A percentile compares a stretch with the other conserved stretches of the same genome.
Conservation (phyloP, 306 rosid species). For the Trichosanthes cucumerina region DNA sequence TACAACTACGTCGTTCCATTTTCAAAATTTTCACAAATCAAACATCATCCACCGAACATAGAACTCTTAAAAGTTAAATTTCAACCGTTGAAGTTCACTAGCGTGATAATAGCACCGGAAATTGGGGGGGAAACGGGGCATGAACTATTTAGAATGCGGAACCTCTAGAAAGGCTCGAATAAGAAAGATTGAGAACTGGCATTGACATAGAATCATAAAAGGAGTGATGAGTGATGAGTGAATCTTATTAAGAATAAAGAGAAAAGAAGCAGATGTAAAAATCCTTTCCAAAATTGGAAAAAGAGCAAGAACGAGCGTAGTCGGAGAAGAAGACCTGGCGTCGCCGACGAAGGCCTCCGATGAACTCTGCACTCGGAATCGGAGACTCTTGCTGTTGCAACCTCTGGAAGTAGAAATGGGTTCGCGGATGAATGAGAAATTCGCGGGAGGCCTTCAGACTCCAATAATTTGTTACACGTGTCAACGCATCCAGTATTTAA, state of each 20-base stretch:
- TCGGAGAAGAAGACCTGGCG: constrained; percentile 1
- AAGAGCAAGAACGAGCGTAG: background rate
- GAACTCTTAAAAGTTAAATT: background rate
- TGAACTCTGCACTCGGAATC: background rate
- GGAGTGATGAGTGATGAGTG: background rate
- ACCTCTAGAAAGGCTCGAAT: background rate
- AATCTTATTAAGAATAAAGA: background rate
- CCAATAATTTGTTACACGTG: background rate
- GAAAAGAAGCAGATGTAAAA: background rate
- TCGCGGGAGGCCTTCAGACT: background rate
- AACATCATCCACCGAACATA: background rate
- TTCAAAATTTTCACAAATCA: background rate
- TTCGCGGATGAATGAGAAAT: too few relatives aligned
- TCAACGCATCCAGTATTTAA: background rate
- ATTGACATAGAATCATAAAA: background rate
- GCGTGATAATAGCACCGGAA: background rate
- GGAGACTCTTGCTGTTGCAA: background rate
- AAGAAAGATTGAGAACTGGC: background rate
- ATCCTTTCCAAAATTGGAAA: background rate
- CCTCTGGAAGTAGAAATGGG: background rate
- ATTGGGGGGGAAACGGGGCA: background rate
- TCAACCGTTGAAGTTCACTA: background rate
- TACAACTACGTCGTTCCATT: background rate
- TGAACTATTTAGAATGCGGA: background rate
- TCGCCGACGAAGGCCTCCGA: background rate